These are phyloP conservation scores for Phytophthora hibernalis DNA, from an alignment of 352 stramenopile genomes.

Conservation along the genomic window DNA sequence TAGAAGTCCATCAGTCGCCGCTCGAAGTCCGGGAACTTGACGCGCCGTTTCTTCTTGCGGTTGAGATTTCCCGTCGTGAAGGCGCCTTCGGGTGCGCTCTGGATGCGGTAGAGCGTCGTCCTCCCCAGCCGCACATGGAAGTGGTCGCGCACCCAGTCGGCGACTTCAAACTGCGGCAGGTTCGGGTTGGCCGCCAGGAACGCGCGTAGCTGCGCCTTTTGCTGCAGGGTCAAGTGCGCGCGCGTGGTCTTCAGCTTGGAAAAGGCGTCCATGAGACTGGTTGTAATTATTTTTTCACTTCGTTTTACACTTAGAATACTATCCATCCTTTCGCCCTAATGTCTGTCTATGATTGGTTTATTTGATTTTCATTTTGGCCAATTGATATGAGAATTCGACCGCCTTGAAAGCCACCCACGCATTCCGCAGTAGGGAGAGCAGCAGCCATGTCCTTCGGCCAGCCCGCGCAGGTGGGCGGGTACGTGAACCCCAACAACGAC, in stretches of 20 bases:
- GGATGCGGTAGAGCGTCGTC: conserved; percentile 56
- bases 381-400: neutral
- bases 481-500: conserved; percentile 81
- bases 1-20: conserved; percentile 30
- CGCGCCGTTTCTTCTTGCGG: conserved; percentile 49
- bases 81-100: conserved; percentile 32
- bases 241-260: conserved; percentile 25
- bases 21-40: conserved; percentile 56
- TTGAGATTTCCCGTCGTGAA: conserved; percentile 38
- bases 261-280: too few species aligned
- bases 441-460: conserved; percentile 56
- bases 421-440: conserved; percentile 13
- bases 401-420: conserved; percentile 18
- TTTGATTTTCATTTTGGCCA: conserved; percentile 4
- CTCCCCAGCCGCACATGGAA: conserved; percentile 45
- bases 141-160: conserved; percentile 40
- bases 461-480: conserved; percentile 51
- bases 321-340: too few species aligned
- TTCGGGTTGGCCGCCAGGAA: conserved; percentile 41
- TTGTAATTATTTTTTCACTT: too few species aligned
- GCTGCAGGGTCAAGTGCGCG: conserved; percentile 48
- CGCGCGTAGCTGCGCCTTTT: conserved; percentile 41
- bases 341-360: neutral
- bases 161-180: conserved; percentile 36
- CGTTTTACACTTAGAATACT: too few species aligned